phyloP scores from a whole-genome alignment of 352 stramenopile species.

The Pythium utonaiense region DNA sequence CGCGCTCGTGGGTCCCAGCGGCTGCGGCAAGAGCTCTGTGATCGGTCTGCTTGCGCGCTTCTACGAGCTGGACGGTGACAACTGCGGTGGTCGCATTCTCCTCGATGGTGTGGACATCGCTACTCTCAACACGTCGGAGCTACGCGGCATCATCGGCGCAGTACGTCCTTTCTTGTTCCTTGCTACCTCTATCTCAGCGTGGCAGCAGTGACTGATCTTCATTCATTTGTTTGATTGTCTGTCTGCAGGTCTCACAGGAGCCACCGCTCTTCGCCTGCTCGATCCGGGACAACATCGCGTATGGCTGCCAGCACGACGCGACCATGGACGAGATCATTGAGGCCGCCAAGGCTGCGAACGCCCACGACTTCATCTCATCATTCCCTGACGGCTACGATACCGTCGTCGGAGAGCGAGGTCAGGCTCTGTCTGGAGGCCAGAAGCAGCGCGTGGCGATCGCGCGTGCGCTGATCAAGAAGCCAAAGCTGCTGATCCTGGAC shows the following conservation, averaged over 20 bases:
- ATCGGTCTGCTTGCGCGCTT: constrained; percentile 70
- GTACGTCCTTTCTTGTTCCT: constrained; percentile 19
- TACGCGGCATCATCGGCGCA: constrained; percentile 61
- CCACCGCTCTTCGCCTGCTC: constrained; percentile 72
- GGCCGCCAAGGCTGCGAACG: constrained; percentile 67
- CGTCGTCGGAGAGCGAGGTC: constrained; percentile 66
- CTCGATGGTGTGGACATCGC: constrained; percentile 62
- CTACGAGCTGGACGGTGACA: constrained; percentile 56
- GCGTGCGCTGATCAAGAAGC: constrained; percentile 66
- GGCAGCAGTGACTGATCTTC: too few relatives aligned
- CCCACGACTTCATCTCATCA: constrained; percentile 73
- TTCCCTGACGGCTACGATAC: constrained; percentile 80
- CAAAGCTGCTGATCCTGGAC: constrained; percentile 75
- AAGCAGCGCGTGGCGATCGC: constrained; percentile 82
- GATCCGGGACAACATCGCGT: constrained; percentile 76
- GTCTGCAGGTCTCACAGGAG: constrained; percentile 48
- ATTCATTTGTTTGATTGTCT: constrained; percentile 24
- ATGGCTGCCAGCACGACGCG: constrained; percentile 49
- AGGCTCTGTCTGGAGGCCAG: constrained; percentile 70
- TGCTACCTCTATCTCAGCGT: constrained; percentile 28
- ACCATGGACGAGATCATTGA: constrained; percentile 54
- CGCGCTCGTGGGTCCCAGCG: constrained; percentile 66
- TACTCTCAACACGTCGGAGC: constrained; percentile 40
- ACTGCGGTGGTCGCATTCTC: constrained; percentile 46
- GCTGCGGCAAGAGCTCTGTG: constrained; percentile 72